Base-by-base conservation (phyloP, 257 asterid species). In the Leonotis leonurus region DNA sequence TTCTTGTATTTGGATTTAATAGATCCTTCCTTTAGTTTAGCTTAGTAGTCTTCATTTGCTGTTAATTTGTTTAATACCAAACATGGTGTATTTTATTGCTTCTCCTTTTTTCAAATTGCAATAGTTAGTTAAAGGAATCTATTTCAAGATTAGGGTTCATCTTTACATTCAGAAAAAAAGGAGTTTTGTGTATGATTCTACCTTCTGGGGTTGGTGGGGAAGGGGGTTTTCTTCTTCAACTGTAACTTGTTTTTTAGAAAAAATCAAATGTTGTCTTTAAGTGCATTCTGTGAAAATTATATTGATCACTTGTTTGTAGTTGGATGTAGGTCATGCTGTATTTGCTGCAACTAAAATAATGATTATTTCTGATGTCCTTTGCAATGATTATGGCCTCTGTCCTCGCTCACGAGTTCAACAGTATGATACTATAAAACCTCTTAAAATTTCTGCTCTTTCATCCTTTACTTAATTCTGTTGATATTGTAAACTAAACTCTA, bases 301-400 rank as follows among this genome's bases (percentile, higher is more conserved):
- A 35, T 13, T 27, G 56, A 43, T 66, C 57, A 43, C 57, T 5
- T 55, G 36, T 12, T 53, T 66, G 56, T 18, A 65, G 71, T 40
- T 65, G 46, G 48, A 55, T 65, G 35, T 54, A 54, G 39, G 57
- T 30, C 9, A 54, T 30, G 43, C 60, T 54, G 60, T 54, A 29
- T 41, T 41, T 26, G 50, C 57, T 55, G 64, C 58, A 43, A 43
- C 51, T 44, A 32, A 21, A 18, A 32, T 44, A 41, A n/a, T 66
- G 58, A 66, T 20, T 4, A 22, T 56, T 22, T 54, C n/a, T 66
- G 40, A 30, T 56, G 48, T 43, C 41, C 49, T 41, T 40, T 41
- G 64, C 46, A 54, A 65, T 55, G 56, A 55, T 41, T 65, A 54
- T 65, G 64, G 71, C 44, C 60, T 54, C 53, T 54, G 26, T 10